phyloP scores from a whole-genome alignment of 345 rosid species.

The Eutrema japonicum region DNA sequence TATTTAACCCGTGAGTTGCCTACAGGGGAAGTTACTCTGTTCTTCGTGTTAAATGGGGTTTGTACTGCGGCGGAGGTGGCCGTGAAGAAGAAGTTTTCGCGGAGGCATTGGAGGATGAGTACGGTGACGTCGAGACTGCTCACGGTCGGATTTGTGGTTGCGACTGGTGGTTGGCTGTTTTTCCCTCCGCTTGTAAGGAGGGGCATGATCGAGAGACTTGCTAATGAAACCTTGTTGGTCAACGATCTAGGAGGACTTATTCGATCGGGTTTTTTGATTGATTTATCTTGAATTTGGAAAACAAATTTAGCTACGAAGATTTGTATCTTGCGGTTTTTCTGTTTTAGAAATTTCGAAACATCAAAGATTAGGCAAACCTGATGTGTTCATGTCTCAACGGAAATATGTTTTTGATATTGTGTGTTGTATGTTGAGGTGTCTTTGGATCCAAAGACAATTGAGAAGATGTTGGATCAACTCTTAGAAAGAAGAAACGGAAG shows the following conservation, averaged over 20 bases:
- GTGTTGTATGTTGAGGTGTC: too few relatives aligned
- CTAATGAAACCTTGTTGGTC: slow-evolving; percentile 27
- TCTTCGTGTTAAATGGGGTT: slow-evolving; percentile 44
- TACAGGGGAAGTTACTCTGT: slow-evolving; percentile 47
- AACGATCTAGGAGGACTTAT: neutral
- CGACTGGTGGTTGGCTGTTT: slow-evolving; percentile 49
- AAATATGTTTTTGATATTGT: too few relatives aligned
- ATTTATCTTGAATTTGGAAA: neutral
- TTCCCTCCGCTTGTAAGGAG: slow-evolving; percentile 44
- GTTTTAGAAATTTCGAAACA: too few relatives aligned
- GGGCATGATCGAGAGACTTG: slow-evolving; percentile 18
- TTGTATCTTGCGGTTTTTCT: neutral
- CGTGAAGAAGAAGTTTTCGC: slow-evolving; percentile 22
- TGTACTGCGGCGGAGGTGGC: slow-evolving; percentile 40
- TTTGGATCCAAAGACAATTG: too few relatives aligned
- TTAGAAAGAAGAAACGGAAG: too few relatives aligned
- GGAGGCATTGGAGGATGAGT: slow-evolving; percentile 28
- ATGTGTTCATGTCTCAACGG: too few relatives aligned
- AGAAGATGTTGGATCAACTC: too few relatives aligned
- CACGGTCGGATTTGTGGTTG: slow-evolving; percentile 46
- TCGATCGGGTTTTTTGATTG: neutral
- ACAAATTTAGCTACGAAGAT: too few relatives aligned
- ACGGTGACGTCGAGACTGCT: slow-evolving; percentile 28
- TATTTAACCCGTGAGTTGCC: slow-evolving; percentile 36
- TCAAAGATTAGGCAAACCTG: too few relatives aligned